A percentile compares a stretch with the other conserved stretches of the same genome.
phyloP scores from a whole-genome alignment of 2,329 filamentous ascomycete species.

The Cladosporium sp. region DNA sequence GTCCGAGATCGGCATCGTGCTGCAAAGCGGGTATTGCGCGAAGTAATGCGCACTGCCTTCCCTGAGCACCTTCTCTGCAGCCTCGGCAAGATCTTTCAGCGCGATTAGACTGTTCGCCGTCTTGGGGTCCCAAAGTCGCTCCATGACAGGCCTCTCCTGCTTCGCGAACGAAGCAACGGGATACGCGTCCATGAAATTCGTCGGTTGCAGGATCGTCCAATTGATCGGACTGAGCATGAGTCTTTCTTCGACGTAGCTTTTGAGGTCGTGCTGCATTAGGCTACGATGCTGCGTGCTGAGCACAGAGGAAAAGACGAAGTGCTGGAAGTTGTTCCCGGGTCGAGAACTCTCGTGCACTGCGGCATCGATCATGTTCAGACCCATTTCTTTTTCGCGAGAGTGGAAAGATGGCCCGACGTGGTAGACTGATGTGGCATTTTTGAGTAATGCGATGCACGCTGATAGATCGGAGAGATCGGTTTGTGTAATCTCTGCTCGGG shows the following conservation, averaged over 20 bases:
- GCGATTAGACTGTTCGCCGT: neutral
- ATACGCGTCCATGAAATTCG: constrained; percentile 34
- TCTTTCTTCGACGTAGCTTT: constrained; percentile 39
- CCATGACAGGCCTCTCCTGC: neutral
- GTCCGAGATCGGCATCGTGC: neutral
- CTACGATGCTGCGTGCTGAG: constrained; percentile 37
- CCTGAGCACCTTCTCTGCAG: neutral
- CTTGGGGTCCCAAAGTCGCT: neutral
- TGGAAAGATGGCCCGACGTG: constrained; percentile 41
- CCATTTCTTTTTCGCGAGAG: constrained; percentile 38
- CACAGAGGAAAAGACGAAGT: constrained; percentile 40
- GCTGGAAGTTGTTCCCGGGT: constrained; percentile 31
- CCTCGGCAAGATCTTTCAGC: neutral
- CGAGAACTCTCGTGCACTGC: constrained; percentile 27
- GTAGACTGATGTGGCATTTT: constrained; percentile 35
- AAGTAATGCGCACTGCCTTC: neutral
- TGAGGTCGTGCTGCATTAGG: constrained; percentile 41
- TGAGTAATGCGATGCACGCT: constrained; percentile 31
- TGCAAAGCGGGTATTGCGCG: neutral
- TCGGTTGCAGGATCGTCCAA: constrained; percentile 41
- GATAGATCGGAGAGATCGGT: constrained; percentile 20
- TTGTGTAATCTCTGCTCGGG: neutral
- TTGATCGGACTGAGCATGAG: constrained; percentile 37
- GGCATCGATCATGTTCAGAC: constrained; percentile 42
- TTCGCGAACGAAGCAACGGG: neutral